Evolutionary conservation across 805 yeast species (phyloP).

Genomic region (Sporopachydermia quercuum): DNA sequence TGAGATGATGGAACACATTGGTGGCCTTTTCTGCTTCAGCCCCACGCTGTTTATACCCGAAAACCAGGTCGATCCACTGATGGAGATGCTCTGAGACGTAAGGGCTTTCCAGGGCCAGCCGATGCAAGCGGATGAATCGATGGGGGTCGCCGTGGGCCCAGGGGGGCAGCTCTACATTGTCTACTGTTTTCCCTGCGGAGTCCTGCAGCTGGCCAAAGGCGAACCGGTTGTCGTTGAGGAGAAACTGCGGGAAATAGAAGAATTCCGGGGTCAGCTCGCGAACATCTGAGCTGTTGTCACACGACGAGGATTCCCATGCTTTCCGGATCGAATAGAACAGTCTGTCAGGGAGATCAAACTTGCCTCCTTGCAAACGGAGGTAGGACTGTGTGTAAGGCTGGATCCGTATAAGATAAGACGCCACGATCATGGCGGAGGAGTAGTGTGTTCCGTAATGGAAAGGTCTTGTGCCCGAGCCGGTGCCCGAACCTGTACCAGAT

Average conservation of each 20-base stretch:
- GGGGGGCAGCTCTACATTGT: slow-evolving; percentile 58
- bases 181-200: slow-evolving; percentile 28
- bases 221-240: slow-evolving; percentile 47
- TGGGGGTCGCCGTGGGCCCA: slow-evolving; percentile 77
- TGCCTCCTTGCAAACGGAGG: slow-evolving; percentile 69
- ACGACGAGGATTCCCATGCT: slow-evolving; percentile 70
- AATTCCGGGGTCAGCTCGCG: slow-evolving; percentile 82
- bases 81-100: slow-evolving; percentile 65
- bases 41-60: slow-evolving; percentile 73
- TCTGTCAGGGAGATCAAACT: slow-evolving; percentile 79
- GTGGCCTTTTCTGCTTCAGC: slow-evolving; percentile 45
- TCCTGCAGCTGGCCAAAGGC: slow-evolving; percentile 58
- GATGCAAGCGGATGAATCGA: slow-evolving; percentile 55
- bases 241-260: slow-evolving; percentile 67
- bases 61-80: slow-evolving; percentile 74
- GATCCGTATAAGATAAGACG: slow-evolving; percentile 62
- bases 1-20: slow-evolving; percentile 72
- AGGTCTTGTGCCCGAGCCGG: slow-evolving; percentile 38
- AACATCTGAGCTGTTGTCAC: slow-evolving; percentile 75
- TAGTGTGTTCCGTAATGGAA: slow-evolving; percentile 91
- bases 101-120: slow-evolving; percentile 74
- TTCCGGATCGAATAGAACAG: slow-evolving; percentile 59
- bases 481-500: neutral
- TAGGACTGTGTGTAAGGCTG: slow-evolving; percentile 75
- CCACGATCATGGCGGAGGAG: slow-evolving; percentile 86